Conservation (phyloP, 2,329 filamentous ascomycete species). For the Camptophora hylomeconis region DNA sequence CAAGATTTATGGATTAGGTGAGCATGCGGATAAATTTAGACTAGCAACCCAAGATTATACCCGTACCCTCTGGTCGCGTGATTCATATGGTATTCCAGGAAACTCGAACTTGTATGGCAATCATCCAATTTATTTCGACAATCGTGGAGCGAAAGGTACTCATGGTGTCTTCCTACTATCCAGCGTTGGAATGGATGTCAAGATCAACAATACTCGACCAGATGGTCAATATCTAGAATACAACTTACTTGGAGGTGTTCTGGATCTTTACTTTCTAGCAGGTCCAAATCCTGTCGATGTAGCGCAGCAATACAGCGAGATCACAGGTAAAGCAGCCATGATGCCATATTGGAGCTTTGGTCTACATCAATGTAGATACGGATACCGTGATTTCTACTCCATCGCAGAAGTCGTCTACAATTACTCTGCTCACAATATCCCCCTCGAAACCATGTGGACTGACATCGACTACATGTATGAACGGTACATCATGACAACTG, state of each 20-base stretch:
- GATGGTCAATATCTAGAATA: conserved; percentile 56
- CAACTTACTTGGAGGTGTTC: conserved; percentile 54
- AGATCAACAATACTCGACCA: conserved; percentile 45
- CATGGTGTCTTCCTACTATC: conserved; percentile 60
- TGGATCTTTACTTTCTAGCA: conserved; percentile 51
- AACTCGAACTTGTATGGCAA: conserved; percentile 53
- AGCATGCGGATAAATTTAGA: conserved; percentile 54
- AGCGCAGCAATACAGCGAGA: conserved; percentile 39
- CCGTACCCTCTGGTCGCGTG: conserved; percentile 51
- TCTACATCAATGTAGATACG: conserved; percentile 49
- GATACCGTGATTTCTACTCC: conserved; percentile 38
- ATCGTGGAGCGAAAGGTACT: conserved; percentile 40
- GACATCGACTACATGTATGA: conserved; percentile 31
- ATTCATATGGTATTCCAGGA: conserved; percentile 44
- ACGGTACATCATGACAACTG: conserved; percentile 25
- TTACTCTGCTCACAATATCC: conserved; percentile 18
- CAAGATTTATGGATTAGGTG: conserved; percentile 60
- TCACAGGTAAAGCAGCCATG: conserved; percentile 39
- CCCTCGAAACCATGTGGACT: conserved; percentile 26
- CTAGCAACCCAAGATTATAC: conserved; percentile 52
- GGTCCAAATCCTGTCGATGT: conserved; percentile 41
- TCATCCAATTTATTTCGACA: conserved; percentile 57
- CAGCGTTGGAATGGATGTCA: conserved; percentile 61
- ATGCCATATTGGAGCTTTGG: conserved; percentile 53
- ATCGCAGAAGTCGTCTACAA: conserved; percentile 30